phyloP scores from a whole-genome alignment of 202 grass and related monocot genomes.

The Panicum hallii region DNA sequence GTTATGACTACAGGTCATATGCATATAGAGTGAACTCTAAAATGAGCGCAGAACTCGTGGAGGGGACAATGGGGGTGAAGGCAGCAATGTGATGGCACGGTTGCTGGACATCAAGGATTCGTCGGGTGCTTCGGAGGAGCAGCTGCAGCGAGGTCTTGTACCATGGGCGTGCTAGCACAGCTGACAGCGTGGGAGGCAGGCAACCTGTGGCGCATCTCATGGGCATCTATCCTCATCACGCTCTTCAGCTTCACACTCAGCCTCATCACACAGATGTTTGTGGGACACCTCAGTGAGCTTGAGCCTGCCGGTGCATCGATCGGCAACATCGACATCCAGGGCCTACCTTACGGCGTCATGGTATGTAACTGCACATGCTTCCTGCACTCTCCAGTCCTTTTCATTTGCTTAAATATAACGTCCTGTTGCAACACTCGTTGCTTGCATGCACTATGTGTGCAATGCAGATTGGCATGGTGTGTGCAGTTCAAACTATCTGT shows the following conservation, averaged over 20 bases:
- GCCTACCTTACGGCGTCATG: slow-evolving; percentile 81
- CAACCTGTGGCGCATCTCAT: slow-evolving; percentile 79
- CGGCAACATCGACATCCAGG: slow-evolving; percentile 83
- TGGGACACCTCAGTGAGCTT: slow-evolving; percentile 71
- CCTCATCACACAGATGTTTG: slow-evolving; percentile 80
- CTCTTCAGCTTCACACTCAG: slow-evolving; percentile 76
- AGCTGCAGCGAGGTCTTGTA: slow-evolving; percentile 51
- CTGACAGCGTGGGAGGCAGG: slow-evolving; percentile 69
- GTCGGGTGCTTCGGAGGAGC: slow-evolving; percentile 51
- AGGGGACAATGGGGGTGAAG: slow-evolving; percentile 52
- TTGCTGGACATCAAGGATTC: slow-evolving; percentile 47
- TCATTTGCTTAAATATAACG: not conserved
- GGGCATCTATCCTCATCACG: slow-evolving; percentile 70
- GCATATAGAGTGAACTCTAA: slow-evolving; percentile 32
- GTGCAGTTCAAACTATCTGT: slow-evolving; percentile 78
- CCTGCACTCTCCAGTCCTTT: not conserved
- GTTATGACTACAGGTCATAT: not conserved
- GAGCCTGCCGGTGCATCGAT: slow-evolving; percentile 74
- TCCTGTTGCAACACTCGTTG: not conserved
- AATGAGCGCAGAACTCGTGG: slow-evolving; percentile 16
- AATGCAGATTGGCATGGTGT: slow-evolving; percentile 76
- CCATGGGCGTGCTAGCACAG: slow-evolving; percentile 31
- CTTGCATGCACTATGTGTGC: not conserved
- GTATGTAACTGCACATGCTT: slow-evolving; percentile 35
- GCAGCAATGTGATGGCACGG: not conserved